phyloP scores from a whole-genome alignment of 2,329 filamentous ascomycete species.

The Pseudogymnoascus sp. region DNA sequence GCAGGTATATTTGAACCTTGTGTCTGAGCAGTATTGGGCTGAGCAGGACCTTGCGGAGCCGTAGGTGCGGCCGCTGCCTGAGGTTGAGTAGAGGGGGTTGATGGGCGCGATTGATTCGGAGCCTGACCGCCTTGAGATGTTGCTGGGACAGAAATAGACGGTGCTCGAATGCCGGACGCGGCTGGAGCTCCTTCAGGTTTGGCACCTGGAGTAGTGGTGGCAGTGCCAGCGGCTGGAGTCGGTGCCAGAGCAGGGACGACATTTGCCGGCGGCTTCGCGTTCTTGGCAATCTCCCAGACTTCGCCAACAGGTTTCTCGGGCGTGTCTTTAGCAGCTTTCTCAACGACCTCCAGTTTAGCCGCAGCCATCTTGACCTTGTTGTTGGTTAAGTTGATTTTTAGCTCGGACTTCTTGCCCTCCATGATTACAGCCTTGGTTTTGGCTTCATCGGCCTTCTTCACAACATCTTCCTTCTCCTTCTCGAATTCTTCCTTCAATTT shows the following conservation, averaged over 20 bases:
- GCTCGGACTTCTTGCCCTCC: constrained; percentile 63
- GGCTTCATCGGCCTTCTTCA: constrained; percentile 33
- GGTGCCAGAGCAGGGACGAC: constrained; percentile 12
- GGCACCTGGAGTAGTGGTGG: constrained; percentile 3
- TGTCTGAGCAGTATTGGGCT: constrained; percentile 2
- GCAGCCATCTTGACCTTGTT: constrained; percentile 54
- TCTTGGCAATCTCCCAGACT: constrained; percentile 77
- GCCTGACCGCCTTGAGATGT: not conserved
- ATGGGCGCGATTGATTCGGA: not conserved
- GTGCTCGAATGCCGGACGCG: not conserved
- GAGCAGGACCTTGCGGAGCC: not conserved
- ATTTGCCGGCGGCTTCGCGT: constrained; percentile 41
- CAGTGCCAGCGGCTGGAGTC: constrained; percentile 10
- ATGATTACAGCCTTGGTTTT: constrained; percentile 54
- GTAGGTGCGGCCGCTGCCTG: not conserved
- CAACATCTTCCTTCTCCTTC: constrained; percentile 42
- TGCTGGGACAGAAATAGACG: constrained; percentile 8
- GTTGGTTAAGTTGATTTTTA: constrained; percentile 72
- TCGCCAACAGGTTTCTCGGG: constrained; percentile 75
- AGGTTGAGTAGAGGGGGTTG: not conserved
- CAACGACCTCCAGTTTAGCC: constrained; percentile 70
- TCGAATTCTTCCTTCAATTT: constrained; percentile 41
- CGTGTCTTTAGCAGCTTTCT: constrained; percentile 75
- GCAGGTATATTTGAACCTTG: constrained; percentile 5
- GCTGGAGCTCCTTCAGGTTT: constrained; percentile 7